Evolutionary conservation across 768 basidiomycete genomes (phyloP).

Genomic region (Lactarius psammicola): DNA sequence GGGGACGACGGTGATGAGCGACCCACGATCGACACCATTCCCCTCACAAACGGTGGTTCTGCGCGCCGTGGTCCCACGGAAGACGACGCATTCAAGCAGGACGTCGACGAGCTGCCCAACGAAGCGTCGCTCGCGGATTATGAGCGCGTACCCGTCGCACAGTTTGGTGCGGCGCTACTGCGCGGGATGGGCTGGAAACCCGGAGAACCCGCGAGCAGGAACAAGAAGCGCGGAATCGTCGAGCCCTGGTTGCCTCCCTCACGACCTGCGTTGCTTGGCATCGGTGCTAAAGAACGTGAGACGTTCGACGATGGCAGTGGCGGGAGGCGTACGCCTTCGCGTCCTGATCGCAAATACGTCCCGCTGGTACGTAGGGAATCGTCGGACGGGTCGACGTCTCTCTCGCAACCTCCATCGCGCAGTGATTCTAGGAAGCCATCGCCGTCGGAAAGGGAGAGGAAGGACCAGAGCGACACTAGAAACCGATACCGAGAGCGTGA

Average conservation of each 20-base stretch:
- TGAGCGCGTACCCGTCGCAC: slow-evolving; percentile 43
- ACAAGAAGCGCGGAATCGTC: slow-evolving; percentile 54
- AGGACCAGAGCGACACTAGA: not conserved
- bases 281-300: slow-evolving; percentile 89
- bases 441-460: slow-evolving; percentile 11
- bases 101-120: slow-evolving; percentile 77
- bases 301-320: slow-evolving; percentile 65
- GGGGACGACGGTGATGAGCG: slow-evolving; percentile 40
- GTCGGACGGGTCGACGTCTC: slow-evolving; percentile 25
- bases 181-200: slow-evolving; percentile 97
- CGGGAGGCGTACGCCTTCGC: slow-evolving; percentile 43
- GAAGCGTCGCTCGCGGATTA: slow-evolving; percentile 81
- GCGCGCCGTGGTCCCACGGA: slow-evolving; percentile 55
- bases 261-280: slow-evolving; percentile 84
- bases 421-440: slow-evolving; percentile 18
- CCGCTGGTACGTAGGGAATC: slow-evolving; percentile 79
- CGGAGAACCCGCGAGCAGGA: slow-evolving; percentile 60
- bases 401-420: slow-evolving; percentile 15
- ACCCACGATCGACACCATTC: slow-evolving; percentile 60
- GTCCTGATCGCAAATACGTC: slow-evolving; percentile 80
- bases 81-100: slow-evolving; percentile 53
- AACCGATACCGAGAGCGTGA: slow-evolving; percentile 5
- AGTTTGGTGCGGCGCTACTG: slow-evolving; percentile 80
- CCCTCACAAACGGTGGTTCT: slow-evolving; percentile 33
- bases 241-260: slow-evolving; percentile 81